Conservation (phyloP, 139 green algal species). For the Chlamydomonas sphaeroides region DNA sequence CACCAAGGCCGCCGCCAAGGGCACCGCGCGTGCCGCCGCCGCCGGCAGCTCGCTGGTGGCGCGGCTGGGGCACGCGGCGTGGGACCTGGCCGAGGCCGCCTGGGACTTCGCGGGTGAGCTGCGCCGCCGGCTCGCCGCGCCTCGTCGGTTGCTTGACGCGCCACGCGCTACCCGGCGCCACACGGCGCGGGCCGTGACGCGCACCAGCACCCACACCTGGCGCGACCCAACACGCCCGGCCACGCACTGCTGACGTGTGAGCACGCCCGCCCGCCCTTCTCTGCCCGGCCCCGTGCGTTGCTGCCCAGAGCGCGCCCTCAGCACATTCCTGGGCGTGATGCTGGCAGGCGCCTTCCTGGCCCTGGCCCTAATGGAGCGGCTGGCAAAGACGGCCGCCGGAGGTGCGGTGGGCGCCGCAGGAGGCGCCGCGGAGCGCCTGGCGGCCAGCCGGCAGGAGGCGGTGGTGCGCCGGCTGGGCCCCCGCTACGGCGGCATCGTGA, state of each 20-base stretch:
- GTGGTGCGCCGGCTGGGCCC: slow-evolving; percentile 12
- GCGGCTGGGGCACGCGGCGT: not conserved
- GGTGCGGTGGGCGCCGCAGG: not conserved
- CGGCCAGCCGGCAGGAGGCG: not conserved
- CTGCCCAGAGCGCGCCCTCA: not conserved
- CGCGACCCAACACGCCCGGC: too few relatives aligned
- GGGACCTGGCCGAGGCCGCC: not conserved
- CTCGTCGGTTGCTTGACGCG: too few relatives aligned
- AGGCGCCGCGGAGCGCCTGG: not conserved
- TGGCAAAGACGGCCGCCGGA: not conserved
- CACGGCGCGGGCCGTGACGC: too few relatives aligned
- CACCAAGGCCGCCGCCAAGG: not conserved
- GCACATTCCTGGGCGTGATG: slow-evolving; percentile 2
- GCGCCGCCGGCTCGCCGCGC: too few relatives aligned
- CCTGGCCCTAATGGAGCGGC: not conserved
- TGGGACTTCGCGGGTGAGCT: slow-evolving; percentile 1
- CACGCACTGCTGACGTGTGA: too few relatives aligned
- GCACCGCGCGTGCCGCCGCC: not conserved
- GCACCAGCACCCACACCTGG: too few relatives aligned
- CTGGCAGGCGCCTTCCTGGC: not conserved
- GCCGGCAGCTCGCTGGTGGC: not conserved
- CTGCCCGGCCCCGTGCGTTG: not conserved
- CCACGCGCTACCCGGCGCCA: too few relatives aligned
- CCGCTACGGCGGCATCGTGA: not conserved
- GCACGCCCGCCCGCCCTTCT: too few relatives aligned